A percentile compares a stretch with the other conserved stretches of the same genome.
Evolutionary conservation across 2,329 filamentous ascomycete species (phyloP).

Genomic region (Ophiostoma sp.): DNA sequence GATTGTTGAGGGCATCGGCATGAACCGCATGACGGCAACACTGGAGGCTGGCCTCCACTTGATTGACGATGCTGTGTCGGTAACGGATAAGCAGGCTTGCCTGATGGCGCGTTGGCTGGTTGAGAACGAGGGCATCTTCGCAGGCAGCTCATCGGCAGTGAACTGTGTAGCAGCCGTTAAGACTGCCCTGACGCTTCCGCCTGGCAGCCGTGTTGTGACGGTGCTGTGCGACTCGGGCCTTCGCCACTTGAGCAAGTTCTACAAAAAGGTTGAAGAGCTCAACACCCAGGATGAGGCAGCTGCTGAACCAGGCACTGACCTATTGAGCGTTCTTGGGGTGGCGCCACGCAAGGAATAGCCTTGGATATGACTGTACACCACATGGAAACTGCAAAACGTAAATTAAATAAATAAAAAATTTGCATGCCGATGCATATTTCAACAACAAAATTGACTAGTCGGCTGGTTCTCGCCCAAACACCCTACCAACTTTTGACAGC

Average conservation of each 20-base stretch:
- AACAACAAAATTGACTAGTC: too few species aligned
- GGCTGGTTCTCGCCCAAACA: too few species aligned
- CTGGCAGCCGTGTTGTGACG: slow-evolving; percentile 66
- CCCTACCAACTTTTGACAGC: too few species aligned
- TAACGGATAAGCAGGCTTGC: slow-evolving; percentile 83
- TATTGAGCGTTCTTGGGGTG: slow-evolving; percentile 49
- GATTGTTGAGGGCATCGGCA: slow-evolving; percentile 91
- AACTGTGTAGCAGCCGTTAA: slow-evolving; percentile 81
- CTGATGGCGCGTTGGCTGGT: slow-evolving; percentile 95
- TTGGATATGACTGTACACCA: too few species aligned
- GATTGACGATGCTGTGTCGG: slow-evolving; percentile 82
- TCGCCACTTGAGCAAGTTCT: slow-evolving; percentile 78
- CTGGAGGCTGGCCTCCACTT: slow-evolving; percentile 82
- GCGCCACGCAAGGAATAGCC: slow-evolving; percentile 24
- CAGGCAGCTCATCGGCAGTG: slow-evolving; percentile 92
- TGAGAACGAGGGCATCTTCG: slow-evolving; percentile 89
- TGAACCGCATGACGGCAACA: slow-evolving; percentile 90
- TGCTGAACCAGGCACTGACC: slow-evolving; percentile 30
- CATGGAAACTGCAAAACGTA: neutral
- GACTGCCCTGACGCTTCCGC: slow-evolving; percentile 57
- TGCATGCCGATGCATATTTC: too few species aligned
- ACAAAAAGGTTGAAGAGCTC: slow-evolving; percentile 64
- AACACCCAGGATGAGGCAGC: slow-evolving; percentile 38
- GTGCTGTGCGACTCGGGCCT: slow-evolving; percentile 81
- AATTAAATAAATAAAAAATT: too few species aligned